A percentile compares a stretch with the other conserved stretches of the same genome.
These are phyloP conservation scores for Gymnopus androsaceus DNA, from an alignment of 1,284 basidiomycete species.

Conservation along the genomic window DNA sequence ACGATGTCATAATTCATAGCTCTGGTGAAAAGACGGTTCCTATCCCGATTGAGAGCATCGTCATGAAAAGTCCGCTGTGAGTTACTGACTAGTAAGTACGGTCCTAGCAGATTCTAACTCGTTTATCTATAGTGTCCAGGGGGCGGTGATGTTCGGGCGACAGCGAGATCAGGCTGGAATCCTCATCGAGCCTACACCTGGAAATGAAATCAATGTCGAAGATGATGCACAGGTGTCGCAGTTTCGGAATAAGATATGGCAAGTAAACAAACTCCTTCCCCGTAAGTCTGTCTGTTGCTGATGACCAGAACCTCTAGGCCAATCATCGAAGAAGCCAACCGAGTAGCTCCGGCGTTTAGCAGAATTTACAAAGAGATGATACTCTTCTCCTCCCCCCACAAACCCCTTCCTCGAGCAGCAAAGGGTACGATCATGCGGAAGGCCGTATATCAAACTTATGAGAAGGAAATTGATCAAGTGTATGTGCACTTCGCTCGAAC, in stretches of 20 bases:
- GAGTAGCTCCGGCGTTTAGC: constrained; percentile 31
- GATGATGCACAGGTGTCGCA: constrained; percentile 7
- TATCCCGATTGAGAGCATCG: constrained; percentile 36
- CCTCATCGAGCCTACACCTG: constrained; percentile 13
- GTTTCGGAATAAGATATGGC: constrained; percentile 3
- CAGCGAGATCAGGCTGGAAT: constrained; percentile 13
- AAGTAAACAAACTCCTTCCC: neutral
- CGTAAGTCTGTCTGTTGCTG: neutral
- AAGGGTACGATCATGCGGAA: constrained; percentile 9
- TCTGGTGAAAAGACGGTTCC: constrained; percentile 45
- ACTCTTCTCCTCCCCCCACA: constrained; percentile 26
- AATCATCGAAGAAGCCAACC: constrained; percentile 35
- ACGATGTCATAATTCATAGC: constrained; percentile 42
- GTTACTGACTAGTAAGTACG: constrained; percentile 5
- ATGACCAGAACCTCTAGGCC: constrained; percentile 6
- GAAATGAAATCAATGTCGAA: neutral
- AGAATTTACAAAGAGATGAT: constrained; percentile 36
- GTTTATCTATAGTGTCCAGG: neutral
- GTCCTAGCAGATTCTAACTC: neutral
- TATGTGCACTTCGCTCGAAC: neutral
- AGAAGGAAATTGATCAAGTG: constrained; percentile 5
- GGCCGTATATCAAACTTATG: neutral
- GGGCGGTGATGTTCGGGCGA: constrained; percentile 13
- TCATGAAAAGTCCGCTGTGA: constrained; percentile 34
- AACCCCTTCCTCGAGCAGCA: constrained; percentile 17